Conservation (phyloP, 2,329 filamentous ascomycete genomes). For the Calonectria pteridis region DNA sequence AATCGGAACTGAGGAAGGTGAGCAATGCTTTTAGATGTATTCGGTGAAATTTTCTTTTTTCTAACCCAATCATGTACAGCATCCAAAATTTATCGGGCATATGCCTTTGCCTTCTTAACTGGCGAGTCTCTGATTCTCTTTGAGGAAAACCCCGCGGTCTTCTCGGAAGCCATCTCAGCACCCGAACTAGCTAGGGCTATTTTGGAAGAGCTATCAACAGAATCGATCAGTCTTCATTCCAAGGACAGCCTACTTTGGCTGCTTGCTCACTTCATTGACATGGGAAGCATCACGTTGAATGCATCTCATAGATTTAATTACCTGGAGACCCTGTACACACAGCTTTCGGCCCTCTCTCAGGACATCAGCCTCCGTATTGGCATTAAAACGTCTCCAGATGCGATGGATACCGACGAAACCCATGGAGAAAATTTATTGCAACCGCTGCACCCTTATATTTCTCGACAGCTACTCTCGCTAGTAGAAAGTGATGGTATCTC, state of each 20-base stretch:
- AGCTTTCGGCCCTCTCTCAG: conserved; percentile 63
- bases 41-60: no score
- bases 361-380: conserved; percentile 63
- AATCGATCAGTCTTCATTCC: conserved; percentile 40
- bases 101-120: conserved; percentile 41
- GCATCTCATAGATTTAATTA: conserved; percentile 55
- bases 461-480: conserved; percentile 75
- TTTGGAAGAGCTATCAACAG: conserved; percentile 48
- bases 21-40: not conserved
- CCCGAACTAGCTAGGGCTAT: conserved; percentile 58
- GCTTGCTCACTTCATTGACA: conserved; percentile 74
- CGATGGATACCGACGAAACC: conserved; percentile 28
- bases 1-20: conserved; percentile 34
- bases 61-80: conserved; percentile 26
- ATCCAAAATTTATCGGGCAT: conserved; percentile 37
- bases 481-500: conserved; percentile 83
- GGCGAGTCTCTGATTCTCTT: conserved; percentile 54
- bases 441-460: conserved; percentile 68
- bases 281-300: conserved; percentile 58
- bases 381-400: conserved; percentile 28
- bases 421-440: conserved; percentile 34
- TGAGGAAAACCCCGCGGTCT: conserved; percentile 52
- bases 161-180: conserved; percentile 55
- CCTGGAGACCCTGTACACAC: conserved; percentile 65
- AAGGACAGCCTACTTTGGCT: conserved; percentile 70